phyloP scores from a whole-genome alignment of 768 basidiomycete species.

The Gloeophyllum trabeum region DNA sequence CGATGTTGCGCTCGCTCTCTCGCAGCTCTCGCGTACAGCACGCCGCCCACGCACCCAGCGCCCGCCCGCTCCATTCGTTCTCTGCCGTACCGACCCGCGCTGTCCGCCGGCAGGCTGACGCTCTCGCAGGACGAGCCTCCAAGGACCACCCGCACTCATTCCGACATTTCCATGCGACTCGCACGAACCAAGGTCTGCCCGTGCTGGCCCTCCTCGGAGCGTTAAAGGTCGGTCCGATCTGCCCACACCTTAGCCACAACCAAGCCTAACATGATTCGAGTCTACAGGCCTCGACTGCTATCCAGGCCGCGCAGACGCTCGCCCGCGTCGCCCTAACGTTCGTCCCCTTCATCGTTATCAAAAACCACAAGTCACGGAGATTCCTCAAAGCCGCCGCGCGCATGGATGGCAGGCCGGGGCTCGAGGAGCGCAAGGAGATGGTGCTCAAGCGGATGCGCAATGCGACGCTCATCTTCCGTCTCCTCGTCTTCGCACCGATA shows the following conservation, averaged over 20 bases:
- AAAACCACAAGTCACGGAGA: constrained; percentile 39
- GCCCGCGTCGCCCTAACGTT: constrained; percentile 68
- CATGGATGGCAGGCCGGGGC: constrained; percentile 28
- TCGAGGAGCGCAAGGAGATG: constrained; percentile 39
- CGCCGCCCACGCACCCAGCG: neutral
- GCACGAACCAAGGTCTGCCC: constrained; percentile 20
- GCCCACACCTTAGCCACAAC: constrained; percentile 1
- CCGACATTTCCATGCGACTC: constrained; percentile 34
- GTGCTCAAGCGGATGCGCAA: constrained; percentile 37
- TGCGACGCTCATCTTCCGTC: constrained; percentile 36
- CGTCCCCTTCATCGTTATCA: constrained; percentile 55
- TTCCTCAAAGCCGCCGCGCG: constrained; percentile 35
- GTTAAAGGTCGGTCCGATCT: constrained; percentile 43
- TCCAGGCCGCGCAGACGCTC: constrained; percentile 60
- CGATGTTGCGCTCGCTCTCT: constrained; percentile 38
- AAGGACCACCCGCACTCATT: no score
- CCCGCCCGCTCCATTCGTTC: constrained; percentile 6
- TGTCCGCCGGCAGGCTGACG: no score
- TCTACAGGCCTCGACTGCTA: constrained; percentile 55
- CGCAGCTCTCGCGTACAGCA: constrained; percentile 16
- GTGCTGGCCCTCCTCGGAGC: constrained; percentile 45
- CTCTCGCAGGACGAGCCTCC: no score
- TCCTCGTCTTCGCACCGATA: constrained; percentile 50
- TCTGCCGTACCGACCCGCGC: constrained; percentile 1
- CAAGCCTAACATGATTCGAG: constrained; percentile 5